Conservation (phyloP, 495 filamentous ascomycete species). For the Penicillium odoratum region DNA sequence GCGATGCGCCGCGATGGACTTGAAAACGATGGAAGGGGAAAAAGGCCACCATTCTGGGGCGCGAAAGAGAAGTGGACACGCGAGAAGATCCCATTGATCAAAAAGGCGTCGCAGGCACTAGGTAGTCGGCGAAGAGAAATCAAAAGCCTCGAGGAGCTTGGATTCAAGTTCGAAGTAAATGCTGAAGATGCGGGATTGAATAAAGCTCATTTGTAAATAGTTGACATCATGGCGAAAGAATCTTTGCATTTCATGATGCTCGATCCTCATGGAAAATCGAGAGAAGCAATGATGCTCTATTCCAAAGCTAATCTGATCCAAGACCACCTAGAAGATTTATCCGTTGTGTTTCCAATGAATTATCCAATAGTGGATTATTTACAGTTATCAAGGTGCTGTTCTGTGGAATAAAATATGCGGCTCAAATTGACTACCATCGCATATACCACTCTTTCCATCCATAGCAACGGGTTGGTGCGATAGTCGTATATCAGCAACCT, state of each 20-base stretch:
- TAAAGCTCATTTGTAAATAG: constrained; percentile 7
- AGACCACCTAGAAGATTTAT: constrained; percentile 9
- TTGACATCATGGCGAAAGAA: neutral
- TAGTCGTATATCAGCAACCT: constrained; percentile 1
- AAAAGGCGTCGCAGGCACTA: constrained; percentile 11
- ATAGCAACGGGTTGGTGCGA: neutral
- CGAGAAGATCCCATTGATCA: constrained; percentile 12
- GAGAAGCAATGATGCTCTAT: no score
- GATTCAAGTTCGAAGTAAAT: constrained; percentile 6
- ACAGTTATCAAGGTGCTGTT: neutral
- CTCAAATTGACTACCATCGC: neutral
- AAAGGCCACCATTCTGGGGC: constrained; percentile 7
- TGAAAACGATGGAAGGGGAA: constrained; percentile 10
- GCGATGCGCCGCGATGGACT: constrained; percentile 4
- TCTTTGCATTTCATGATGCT: no score
- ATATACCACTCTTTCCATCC: neutral
- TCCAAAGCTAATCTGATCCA: constrained; percentile 14
- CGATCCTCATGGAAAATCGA: no score
- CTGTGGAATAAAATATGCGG: neutral
- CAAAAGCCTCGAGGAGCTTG: constrained; percentile 9
- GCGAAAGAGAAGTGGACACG: constrained; percentile 14
- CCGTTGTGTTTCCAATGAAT: constrained; percentile 10
- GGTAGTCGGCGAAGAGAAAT: constrained; percentile 3
- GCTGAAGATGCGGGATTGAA: neutral
- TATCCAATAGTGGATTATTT: neutral